Conservation (phyloP, 1,139 yeast species). For the Blastobotrys niveus region DNA sequence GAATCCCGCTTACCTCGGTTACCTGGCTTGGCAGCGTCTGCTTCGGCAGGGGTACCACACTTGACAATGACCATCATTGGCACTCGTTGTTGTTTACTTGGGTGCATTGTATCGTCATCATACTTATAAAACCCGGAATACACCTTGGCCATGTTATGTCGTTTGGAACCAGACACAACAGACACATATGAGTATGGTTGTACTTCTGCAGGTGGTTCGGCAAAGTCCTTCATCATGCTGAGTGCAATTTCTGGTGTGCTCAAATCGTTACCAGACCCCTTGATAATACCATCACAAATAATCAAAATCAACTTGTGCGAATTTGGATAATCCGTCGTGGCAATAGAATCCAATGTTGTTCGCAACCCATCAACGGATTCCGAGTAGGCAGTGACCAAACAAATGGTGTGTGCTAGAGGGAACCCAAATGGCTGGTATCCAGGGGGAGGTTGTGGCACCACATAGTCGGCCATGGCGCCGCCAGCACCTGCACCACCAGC, state of each 20-base stretch:
- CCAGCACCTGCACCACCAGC: too few relatives aligned
- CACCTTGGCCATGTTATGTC: constrained; percentile 31
- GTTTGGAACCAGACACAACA: constrained; percentile 31
- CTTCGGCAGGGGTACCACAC: constrained; percentile 34
- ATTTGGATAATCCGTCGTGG: constrained; percentile 90
- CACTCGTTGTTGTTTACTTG: constrained; percentile 68
- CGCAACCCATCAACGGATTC: constrained; percentile 85
- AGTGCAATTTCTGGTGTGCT: constrained; percentile 33
- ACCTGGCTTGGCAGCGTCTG: constrained; percentile 34
- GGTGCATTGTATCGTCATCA: constrained; percentile 19
- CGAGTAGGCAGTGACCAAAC: constrained; percentile 88
- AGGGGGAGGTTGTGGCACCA: constrained; percentile 87
- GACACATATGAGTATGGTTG: constrained; percentile 29
- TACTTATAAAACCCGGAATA: constrained; percentile 32
- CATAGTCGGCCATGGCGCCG: constrained; percentile 54
- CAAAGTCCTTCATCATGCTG: constrained; percentile 56
- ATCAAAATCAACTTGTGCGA: constrained; percentile 82
- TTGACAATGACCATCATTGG: constrained; percentile 34
- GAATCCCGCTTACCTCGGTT: constrained; percentile 38
- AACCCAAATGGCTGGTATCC: constrained; percentile 82
- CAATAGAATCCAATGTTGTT: constrained; percentile 81
- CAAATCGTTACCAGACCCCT: constrained; percentile 65
- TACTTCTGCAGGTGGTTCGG: constrained; percentile 26
- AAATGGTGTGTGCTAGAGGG: constrained; percentile 80
- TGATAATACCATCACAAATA: constrained; percentile 88